Evolutionary conservation across 1,284 basidiomycete genomes (phyloP).

Genomic region (Kwoniella shivajii): DNA sequence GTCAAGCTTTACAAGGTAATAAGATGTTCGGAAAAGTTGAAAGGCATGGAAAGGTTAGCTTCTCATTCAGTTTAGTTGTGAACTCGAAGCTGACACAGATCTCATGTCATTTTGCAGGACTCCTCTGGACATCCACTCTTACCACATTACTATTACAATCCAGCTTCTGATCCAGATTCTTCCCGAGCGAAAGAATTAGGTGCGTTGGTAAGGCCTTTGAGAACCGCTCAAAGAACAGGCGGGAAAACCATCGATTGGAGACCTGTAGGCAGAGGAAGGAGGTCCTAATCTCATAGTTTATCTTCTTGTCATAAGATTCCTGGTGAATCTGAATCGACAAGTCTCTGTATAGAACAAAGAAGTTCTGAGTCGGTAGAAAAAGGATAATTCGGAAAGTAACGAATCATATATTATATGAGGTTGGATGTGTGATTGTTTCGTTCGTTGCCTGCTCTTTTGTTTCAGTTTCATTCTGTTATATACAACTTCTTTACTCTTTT

Average conservation of each 20-base stretch:
- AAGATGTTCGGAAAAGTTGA: constrained; percentile 54
- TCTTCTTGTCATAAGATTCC: too few relatives aligned
- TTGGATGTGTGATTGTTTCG: too few relatives aligned
- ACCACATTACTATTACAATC: constrained; percentile 54
- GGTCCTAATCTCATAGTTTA: constrained; percentile 13
- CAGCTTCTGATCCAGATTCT: constrained; percentile 47
- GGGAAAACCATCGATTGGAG: constrained; percentile 55
- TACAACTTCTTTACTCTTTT: too few relatives aligned
- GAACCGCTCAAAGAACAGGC: constrained; percentile 49
- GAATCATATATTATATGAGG: too few relatives aligned
- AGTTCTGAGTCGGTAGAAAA: too few relatives aligned
- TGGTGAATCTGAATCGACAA: too few relatives aligned
- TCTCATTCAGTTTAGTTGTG: not conserved
- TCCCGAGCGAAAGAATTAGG: constrained; percentile 51
- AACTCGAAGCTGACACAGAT: not conserved
- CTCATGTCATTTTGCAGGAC: constrained; percentile 34
- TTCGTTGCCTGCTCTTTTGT: too few relatives aligned
- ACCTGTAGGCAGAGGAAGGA: constrained; percentile 48
- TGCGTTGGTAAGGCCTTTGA: constrained; percentile 51
- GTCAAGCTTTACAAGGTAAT: constrained; percentile 40
- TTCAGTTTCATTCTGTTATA: too few relatives aligned
- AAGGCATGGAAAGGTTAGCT: constrained; percentile 51
- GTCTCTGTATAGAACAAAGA: too few relatives aligned
- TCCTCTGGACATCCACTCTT: constrained; percentile 50
- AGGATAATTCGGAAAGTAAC: too few relatives aligned